Conservation (phyloP, 306 rosid genomes). For the Inga leiocalycina region DNA sequence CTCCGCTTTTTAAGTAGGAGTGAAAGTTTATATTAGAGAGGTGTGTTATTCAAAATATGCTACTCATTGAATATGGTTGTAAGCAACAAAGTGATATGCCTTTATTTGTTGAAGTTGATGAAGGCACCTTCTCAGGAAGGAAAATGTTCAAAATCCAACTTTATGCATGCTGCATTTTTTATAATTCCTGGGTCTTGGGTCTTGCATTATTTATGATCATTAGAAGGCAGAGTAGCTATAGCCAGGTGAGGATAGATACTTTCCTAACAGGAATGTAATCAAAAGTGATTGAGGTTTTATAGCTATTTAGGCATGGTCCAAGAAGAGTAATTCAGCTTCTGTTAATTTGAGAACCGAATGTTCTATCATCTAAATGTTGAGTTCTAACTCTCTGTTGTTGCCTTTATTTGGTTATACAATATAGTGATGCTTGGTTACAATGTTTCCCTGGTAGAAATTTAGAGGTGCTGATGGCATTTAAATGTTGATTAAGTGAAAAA, state of each 20-base stretch:
- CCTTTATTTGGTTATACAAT: too few relatives aligned
- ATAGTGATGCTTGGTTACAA: too few relatives aligned
- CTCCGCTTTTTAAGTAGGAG: too few relatives aligned
- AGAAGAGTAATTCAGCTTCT: neutral
- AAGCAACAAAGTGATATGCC: neutral
- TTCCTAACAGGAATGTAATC: neutral
- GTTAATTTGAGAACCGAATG: neutral
- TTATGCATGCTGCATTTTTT: neutral
- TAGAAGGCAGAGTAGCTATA: neutral
- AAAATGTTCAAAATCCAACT: too few relatives aligned
- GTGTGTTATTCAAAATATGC: too few relatives aligned
- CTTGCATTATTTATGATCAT: neutral
- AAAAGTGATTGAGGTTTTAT: neutral
- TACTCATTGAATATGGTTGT: too few relatives aligned
- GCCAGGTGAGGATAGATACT: neutral
- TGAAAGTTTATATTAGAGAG: too few relatives aligned
- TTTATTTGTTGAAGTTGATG: neutral
- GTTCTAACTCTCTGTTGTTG: too few relatives aligned
- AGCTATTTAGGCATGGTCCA: constrained; percentile 1
- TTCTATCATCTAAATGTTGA: neutral
- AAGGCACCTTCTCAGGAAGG: neutral
- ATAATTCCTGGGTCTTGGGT: constrained; percentile 1
- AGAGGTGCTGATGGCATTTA: too few relatives aligned
- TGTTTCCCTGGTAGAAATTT: too few relatives aligned
- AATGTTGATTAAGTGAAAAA: neutral